Percentiles rank a stretch among this genome's conserved stretches.
phyloP scores from a whole-genome alignment of 768 basidiomycete species.

The Kwoniella pini region DNA sequence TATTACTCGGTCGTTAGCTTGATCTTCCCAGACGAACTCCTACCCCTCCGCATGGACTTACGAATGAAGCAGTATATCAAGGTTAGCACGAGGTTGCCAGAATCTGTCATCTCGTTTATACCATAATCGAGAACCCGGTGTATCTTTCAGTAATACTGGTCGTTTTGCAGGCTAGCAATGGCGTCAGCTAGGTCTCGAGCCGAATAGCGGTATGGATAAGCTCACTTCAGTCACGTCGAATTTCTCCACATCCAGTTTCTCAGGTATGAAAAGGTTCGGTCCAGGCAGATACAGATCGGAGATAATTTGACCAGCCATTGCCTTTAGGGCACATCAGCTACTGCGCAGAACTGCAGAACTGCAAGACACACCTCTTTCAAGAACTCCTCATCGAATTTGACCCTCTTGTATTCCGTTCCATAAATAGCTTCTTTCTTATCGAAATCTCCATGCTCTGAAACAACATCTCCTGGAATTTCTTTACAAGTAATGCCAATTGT shows the following conservation, averaged over 20 bases:
- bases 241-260: constrained; percentile 79
- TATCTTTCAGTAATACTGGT: constrained; percentile 75
- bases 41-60: constrained; percentile 16
- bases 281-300: constrained; percentile 72
- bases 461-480: constrained; percentile 63
- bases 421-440: constrained; percentile 79
- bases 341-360: background rate
- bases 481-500: constrained; percentile 80
- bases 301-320: constrained; percentile 61
- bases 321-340: constrained; percentile 56
- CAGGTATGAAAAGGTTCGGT: constrained; percentile 88
- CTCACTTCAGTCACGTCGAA: constrained; percentile 66
- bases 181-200: constrained; percentile 9
- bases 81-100: constrained; percentile 87
- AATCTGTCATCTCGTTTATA: constrained; percentile 97
- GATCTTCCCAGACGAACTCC: background rate
- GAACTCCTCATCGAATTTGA: constrained; percentile 61
- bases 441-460: constrained; percentile 55
- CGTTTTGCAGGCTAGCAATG: constrained; percentile 62
- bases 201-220: constrained; percentile 2
- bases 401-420: constrained; percentile 79
- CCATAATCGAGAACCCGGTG: constrained; percentile 75
- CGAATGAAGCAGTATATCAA: constrained; percentile 61
- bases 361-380: constrained; percentile 58
- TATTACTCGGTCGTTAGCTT: background rate